Conservation (phyloP, 139 green algal genomes). For the Tetraselmis striata region DNA sequence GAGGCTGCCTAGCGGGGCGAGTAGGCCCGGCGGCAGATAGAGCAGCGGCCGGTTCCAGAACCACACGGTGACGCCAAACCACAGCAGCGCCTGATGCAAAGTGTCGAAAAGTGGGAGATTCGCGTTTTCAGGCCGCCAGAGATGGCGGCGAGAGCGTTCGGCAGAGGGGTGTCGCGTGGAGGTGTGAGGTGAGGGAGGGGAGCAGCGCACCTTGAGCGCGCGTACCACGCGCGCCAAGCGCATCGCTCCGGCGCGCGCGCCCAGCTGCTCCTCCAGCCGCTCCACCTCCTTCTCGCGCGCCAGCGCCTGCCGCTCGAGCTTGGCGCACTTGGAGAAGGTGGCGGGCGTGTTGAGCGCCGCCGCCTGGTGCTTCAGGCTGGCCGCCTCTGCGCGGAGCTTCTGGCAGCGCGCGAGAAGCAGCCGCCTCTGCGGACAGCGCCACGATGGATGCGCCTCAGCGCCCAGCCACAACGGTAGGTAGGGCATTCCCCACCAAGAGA, state of each 20-base stretch:
- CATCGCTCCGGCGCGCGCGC: background rate
- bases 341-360: slow-evolving; percentile 17
- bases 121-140: no score
- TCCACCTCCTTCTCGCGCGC: slow-evolving; percentile 29
- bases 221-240: background rate
- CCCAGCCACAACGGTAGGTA: no score
- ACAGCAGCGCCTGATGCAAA: background rate
- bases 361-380: slow-evolving; percentile 19
- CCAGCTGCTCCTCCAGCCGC: background rate
- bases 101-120: no score
- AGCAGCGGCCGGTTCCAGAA: background rate
- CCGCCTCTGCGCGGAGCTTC: slow-evolving; percentile 5
- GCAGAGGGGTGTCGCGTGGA: no score
- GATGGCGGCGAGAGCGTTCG: no score
- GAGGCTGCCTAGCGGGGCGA: background rate
- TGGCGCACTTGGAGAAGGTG: slow-evolving; percentile 29
- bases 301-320: slow-evolving; percentile 25
- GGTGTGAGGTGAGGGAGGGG: no score
- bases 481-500: no score
- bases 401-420: no score
- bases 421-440: no score
- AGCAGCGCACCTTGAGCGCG: background rate
- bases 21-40: background rate
- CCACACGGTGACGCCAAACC: background rate
- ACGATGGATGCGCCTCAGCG: no score